Conservation (phyloP, 2,329 filamentous ascomycete genomes). For the Pseudofabraea citricarpa region DNA sequence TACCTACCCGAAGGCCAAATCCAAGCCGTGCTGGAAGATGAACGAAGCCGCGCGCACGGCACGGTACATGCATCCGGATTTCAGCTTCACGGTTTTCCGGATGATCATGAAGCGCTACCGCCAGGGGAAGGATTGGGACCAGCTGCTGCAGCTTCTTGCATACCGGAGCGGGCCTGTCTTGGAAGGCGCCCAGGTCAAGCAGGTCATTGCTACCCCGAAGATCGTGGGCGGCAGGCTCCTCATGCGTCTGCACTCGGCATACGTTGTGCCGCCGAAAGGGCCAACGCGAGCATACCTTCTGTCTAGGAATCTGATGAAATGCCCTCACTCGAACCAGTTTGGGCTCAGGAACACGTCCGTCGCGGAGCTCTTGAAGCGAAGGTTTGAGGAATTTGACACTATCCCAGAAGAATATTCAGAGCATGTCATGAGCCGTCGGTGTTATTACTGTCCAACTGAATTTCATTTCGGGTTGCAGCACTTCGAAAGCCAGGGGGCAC, state of each 20-base stretch:
- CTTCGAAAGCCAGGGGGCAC: constrained; percentile 4
- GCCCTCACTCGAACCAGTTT: neutral
- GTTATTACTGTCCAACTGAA: constrained; percentile 5
- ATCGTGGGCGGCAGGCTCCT: constrained; percentile 8
- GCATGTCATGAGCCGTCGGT: constrained; percentile 2
- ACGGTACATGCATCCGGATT: constrained; percentile 11
- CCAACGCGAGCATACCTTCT: neutral
- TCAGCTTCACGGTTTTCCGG: constrained; percentile 9
- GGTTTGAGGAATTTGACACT: neutral
- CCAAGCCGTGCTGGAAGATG: neutral
- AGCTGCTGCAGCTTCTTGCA: constrained; percentile 8
- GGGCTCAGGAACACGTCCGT: neutral
- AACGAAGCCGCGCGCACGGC: neutral
- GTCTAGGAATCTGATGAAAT: neutral
- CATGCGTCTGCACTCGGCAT: constrained; percentile 7
- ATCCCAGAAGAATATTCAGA: neutral
- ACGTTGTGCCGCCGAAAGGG: constrained; percentile 2
- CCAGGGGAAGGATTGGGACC: constrained; percentile 2
- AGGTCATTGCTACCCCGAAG: constrained; percentile 7
- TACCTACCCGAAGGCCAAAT: neutral
- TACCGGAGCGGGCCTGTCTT: constrained; percentile 4
- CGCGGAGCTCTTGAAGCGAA: neutral
- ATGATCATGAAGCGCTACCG: constrained; percentile 14
- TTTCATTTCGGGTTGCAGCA: constrained; percentile 4
- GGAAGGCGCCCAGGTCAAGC: constrained; percentile 7